Percentiles rank a stretch among this genome's conserved stretches.
phyloP scores from a whole-genome alignment of 768 basidiomycete species.

The Auricularia cornea region DNA sequence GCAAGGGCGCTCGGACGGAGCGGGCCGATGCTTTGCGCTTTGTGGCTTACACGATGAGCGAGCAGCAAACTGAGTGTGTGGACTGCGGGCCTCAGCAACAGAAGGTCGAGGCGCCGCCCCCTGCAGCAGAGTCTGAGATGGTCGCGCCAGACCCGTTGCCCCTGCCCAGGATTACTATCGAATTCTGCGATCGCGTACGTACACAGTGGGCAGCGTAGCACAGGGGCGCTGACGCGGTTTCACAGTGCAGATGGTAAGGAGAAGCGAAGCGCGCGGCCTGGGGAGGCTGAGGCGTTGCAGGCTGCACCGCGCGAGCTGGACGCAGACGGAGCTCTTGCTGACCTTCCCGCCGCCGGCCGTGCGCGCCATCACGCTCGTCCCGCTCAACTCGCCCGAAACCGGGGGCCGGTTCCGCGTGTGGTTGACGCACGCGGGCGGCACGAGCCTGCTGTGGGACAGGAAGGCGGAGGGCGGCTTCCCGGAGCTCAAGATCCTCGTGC shows the following conservation, averaged over 20 bases:
- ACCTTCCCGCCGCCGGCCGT: constrained; percentile 81
- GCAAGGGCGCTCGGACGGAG: neutral
- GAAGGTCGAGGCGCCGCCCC: neutral
- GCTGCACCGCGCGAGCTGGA: constrained; percentile 89
- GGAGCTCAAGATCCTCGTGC: constrained; percentile 74
- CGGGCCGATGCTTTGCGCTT: neutral
- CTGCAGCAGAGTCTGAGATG: neutral
- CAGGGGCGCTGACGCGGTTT: constrained; percentile 1
- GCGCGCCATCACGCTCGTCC: constrained; percentile 59
- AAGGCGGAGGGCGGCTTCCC: constrained; percentile 90
- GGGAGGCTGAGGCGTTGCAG: constrained; percentile 19
- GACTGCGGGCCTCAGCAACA: neutral
- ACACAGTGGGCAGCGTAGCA: neutral
- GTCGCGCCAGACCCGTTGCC: neutral
- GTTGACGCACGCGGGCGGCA: constrained; percentile 36
- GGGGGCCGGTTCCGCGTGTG: constrained; percentile 89
- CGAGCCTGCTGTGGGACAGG: constrained; percentile 74
- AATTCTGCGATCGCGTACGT: constrained; percentile 87
- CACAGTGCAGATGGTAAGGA: constrained; percentile 74
- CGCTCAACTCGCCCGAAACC: constrained; percentile 71
- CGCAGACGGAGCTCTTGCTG: constrained; percentile 83
- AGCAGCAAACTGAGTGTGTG: neutral
- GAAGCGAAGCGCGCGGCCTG: neutral
- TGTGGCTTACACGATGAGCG: neutral
- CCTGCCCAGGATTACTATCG: constrained; percentile 61